Conservation (phyloP, 2,329 filamentous ascomycete genomes). For the Fusarium incarnatum region DNA sequence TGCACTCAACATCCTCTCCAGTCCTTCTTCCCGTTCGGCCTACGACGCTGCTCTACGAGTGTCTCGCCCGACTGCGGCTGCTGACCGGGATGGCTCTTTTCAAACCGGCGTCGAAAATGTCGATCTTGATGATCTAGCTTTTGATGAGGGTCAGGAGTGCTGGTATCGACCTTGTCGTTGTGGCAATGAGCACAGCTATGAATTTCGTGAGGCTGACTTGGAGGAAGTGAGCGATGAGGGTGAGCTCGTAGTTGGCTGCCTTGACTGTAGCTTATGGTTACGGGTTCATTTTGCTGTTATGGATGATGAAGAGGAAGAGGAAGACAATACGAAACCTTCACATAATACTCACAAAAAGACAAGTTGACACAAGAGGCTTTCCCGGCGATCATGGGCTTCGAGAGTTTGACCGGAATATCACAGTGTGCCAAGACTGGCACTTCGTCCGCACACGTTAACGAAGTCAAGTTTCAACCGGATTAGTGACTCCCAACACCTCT, state of each 20-base stretch:
- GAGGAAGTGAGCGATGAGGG: slow-evolving; percentile 68
- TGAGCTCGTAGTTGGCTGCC: slow-evolving; percentile 72
- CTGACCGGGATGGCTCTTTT: slow-evolving; percentile 51
- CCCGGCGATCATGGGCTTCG: neutral
- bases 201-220: slow-evolving; percentile 69
- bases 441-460: neutral
- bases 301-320: slow-evolving; percentile 47
- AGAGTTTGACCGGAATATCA: neutral
- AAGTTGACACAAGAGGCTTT: slow-evolving; percentile 34
- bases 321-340: slow-evolving; percentile 25
- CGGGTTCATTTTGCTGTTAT: slow-evolving; percentile 72
- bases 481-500: neutral
- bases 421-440: neutral
- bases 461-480: neutral
- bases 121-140: slow-evolving; percentile 73
- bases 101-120: slow-evolving; percentile 71
- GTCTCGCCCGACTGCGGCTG: slow-evolving; percentile 39
- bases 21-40: slow-evolving; percentile 58
- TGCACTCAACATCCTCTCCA: slow-evolving; percentile 68
- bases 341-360: slow-evolving; percentile 30
- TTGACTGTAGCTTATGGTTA: slow-evolving; percentile 75
- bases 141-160: slow-evolving; percentile 59
- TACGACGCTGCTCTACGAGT: slow-evolving; percentile 66
- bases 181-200: slow-evolving; percentile 70
- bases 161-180: slow-evolving; percentile 73